Base-by-base conservation (phyloP, 345 rosid species). In the Citrus mangshanensis region DNA sequence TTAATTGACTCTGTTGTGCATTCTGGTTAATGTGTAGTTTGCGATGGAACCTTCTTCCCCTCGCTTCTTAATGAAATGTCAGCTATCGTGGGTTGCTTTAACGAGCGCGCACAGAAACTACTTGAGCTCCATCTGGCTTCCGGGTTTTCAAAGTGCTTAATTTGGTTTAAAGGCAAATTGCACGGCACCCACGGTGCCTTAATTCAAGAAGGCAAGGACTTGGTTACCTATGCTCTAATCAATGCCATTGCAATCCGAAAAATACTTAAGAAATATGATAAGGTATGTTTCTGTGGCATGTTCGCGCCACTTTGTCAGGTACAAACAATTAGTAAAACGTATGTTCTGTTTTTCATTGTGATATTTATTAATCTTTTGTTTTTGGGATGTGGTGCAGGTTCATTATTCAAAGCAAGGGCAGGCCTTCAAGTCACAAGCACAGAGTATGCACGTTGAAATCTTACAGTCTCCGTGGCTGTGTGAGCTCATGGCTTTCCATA, bases 391-490 rank as follows among this genome's bases (percentile, higher is more conserved):
- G 25, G 37, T 79, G 40, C 84, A 95, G 98, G 84, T 96, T 81
- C 99, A 96, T 82, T 88, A 87, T 80, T 94, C 98, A 40, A 94
- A 86, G 76, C 97, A 94, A 92, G 99, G 99, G 42, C 98, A 93
- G 85, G 93, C 91, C 68, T 96, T 96, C 84, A 91, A 87, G 89
- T 89, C 98, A 9, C 90, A 89, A 67, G 93, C 91, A 3, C 97
- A 91, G 78, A 90, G 88, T 55, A 89, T 96, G 98, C 91, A 89
- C 73, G 84, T 91, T 13, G 98, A 96, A 78, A 96, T 96, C 82
- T 95, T 96, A 63, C 97, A 91, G 55, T 96, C 99, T 28, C 98
- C 98, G 10, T 93, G 98, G 98, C 91, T 93, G 7, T 92, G 95
- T 40, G 97, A 96, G 84, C 97, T 93, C 35, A 90, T 90, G 86